Evolutionary conservation across 331 rosid genomes (phyloP).

Genomic region (Acacia pycnantha): DNA sequence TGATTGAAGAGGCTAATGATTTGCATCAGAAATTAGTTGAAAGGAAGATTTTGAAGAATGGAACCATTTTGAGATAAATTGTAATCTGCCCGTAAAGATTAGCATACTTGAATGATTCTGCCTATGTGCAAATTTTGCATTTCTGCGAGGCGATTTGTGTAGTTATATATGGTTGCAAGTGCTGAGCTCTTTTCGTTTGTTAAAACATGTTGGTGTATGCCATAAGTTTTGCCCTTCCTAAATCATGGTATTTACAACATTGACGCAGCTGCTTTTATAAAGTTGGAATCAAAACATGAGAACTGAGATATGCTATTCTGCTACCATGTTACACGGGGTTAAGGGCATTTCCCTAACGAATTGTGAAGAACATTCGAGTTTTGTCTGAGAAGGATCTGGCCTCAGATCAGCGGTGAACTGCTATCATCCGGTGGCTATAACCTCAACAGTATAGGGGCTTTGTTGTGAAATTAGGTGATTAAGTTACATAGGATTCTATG

Average conservation of each 20-base stretch:
- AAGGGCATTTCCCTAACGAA: background rate
- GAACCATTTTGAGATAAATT: slow-evolving; percentile 36
- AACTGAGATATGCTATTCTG: background rate
- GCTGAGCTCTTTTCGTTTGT: slow-evolving; percentile 4
- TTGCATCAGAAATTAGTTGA: slow-evolving; percentile 60
- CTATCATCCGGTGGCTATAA: background rate
- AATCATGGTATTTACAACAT: background rate
- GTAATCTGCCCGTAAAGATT: slow-evolving; percentile 28
- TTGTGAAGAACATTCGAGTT: background rate
- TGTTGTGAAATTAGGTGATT: background rate
- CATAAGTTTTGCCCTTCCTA: background rate
- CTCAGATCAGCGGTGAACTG: background rate
- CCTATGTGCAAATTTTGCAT: slow-evolving; percentile 26
- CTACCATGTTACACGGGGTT: background rate
- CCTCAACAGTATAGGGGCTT: background rate
- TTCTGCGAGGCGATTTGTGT: slow-evolving; percentile 24
- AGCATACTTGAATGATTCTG: slow-evolving; percentile 21
- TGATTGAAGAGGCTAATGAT: slow-evolving; percentile 69
- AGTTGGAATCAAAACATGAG: background rate
- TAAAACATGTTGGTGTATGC: background rate
- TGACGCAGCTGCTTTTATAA: background rate
- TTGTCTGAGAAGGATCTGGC: background rate
- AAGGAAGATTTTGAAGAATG: slow-evolving; percentile 54
- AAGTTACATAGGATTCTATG: background rate
- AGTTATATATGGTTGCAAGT: slow-evolving; percentile 23